Conservation (phyloP, 78 protist species). For the Pigoraptor vietnamica region DNA sequence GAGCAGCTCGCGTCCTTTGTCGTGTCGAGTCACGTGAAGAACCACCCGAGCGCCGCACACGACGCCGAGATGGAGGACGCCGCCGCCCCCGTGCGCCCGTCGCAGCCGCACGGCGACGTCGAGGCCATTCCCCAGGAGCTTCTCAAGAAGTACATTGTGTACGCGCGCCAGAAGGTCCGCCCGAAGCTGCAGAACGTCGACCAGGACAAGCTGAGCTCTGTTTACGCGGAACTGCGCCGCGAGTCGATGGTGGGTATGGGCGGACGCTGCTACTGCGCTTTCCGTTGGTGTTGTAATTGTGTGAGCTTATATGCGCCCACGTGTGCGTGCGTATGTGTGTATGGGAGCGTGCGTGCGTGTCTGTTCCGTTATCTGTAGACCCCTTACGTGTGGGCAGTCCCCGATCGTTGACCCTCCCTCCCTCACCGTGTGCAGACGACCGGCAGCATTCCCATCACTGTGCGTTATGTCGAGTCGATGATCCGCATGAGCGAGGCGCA, state of each 20-base stretch:
- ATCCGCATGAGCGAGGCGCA: slow-evolving; percentile 93
- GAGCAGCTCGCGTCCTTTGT: slow-evolving; percentile 85
- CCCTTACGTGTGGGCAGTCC: no score
- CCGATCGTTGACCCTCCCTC: no score
- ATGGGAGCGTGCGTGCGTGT: background rate
- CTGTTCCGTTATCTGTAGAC: background rate
- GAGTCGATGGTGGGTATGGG: slow-evolving; percentile 49
- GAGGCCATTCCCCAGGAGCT: slow-evolving; percentile 69
- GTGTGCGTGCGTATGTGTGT: background rate
- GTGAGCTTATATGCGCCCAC: background rate
- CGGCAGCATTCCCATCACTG: slow-evolving; percentile 88
- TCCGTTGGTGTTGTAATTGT: background rate
- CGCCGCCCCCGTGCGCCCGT: background rate
- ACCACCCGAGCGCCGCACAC: slow-evolving; percentile 65
- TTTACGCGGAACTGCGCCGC: slow-evolving; percentile 86
- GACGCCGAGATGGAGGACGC: background rate
- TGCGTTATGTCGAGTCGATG: slow-evolving; percentile 92
- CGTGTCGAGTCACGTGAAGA: slow-evolving; percentile 61
- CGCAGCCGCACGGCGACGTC: background rate
- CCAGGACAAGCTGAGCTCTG: slow-evolving; percentile 56
- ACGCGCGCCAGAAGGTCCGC: slow-evolving; percentile 36
- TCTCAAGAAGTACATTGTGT: slow-evolving; percentile 87
- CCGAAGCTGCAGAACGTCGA: slow-evolving; percentile 53
- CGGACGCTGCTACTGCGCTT: background rate
- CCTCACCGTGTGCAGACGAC: background rate